Evolutionary conservation across 768 basidiomycete genomes (phyloP).

Genomic region (Hypsizygus marmoreus): DNA sequence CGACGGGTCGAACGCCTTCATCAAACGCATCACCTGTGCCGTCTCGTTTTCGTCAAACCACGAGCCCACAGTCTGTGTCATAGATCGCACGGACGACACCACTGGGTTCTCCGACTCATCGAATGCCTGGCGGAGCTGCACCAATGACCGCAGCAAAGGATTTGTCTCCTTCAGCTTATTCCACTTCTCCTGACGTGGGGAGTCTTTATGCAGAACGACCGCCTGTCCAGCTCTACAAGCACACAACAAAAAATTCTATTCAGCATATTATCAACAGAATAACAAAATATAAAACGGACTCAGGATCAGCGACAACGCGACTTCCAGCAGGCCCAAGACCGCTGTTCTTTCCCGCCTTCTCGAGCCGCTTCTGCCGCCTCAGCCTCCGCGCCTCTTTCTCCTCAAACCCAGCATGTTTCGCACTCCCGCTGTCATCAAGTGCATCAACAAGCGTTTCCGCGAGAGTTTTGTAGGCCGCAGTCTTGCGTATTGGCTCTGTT

Average conservation of each 20-base stretch:
- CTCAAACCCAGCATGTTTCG: conserved; percentile 94
- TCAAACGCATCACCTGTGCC: conserved; percentile 87
- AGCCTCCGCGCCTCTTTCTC: conserved; percentile 88
- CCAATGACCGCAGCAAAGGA: conserved; percentile 65
- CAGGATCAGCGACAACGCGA: conserved; percentile 70
- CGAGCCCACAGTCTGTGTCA: conserved; percentile 83
- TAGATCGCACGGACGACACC: conserved; percentile 74
- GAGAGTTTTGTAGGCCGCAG: conserved; percentile 89
- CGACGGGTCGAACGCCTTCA: conserved; percentile 84
- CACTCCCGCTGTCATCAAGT: conserved; percentile 89
- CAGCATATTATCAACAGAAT: conserved; percentile 5
- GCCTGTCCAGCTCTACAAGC: conserved; percentile 76
- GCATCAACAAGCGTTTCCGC: conserved; percentile 90
- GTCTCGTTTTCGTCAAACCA: conserved; percentile 99
- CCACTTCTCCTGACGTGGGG: conserved; percentile 80
- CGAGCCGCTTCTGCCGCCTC: conserved; percentile 77
- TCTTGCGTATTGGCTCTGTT: conserved; percentile 97
- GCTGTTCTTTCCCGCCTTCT: conserved; percentile 76
- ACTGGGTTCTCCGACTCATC: conserved; percentile 94
- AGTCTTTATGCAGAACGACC: conserved; percentile 81
- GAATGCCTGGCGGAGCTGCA: conserved; percentile 66
- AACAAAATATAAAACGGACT: conserved; percentile 53
- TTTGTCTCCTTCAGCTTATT: conserved; percentile 78
- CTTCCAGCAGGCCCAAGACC: conserved; percentile 52
- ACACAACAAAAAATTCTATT: neutral